Base-by-base conservation (phyloP, 164 flowering plant genomes). In the Hamamelis virginiana region DNA sequence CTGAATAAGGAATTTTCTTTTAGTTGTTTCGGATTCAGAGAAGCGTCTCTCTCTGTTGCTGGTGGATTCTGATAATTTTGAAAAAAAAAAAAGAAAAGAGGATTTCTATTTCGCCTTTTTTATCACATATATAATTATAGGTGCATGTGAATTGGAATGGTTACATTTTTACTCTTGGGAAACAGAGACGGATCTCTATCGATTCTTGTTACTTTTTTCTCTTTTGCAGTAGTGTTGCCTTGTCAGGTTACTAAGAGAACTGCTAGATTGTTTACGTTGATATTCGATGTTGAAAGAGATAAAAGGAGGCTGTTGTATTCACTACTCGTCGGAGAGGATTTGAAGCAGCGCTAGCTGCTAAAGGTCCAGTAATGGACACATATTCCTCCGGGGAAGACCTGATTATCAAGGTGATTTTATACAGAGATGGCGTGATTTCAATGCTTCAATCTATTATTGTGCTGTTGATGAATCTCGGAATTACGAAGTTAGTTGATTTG, bases 351-450 rank as follows among this genome's bases (percentile, higher is more conserved):
- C 9, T 47, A 68, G 76, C 76, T 63, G 64, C 75, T 22, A 19
- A 8, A 44, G 69, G 71, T 76, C 69, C 58, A 63, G 72, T 68
- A 14, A 85, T 86, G 91, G 93, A 79, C 74, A 58, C 77, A 13
- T 66, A 77, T 68, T 79, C 87, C 23, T 72, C 87, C 51, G 87
- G 84, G 60, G 91, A 89, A 64, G 94, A 89, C 4, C 44, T 77
- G 64, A n/a, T 84, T 60, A 41, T 84, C 55, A 89, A 89, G 91
- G 94, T 89, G 69, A 66, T 44, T 25, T 21, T 27, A 46, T 45
- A 14, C 21, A 46, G n/a, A 19, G 3, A 33, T 18, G 22, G 1
- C 9, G 3, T 63, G 33, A 19, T 13, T 68, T 59, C 38, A 19
- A 57, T 19, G 18, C 38, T 28, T 52, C 51, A 25, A 50, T 12